phyloP scores from a whole-genome alignment of 2,329 filamentous ascomycete genomes.

The Dendryphion nanum region DNA sequence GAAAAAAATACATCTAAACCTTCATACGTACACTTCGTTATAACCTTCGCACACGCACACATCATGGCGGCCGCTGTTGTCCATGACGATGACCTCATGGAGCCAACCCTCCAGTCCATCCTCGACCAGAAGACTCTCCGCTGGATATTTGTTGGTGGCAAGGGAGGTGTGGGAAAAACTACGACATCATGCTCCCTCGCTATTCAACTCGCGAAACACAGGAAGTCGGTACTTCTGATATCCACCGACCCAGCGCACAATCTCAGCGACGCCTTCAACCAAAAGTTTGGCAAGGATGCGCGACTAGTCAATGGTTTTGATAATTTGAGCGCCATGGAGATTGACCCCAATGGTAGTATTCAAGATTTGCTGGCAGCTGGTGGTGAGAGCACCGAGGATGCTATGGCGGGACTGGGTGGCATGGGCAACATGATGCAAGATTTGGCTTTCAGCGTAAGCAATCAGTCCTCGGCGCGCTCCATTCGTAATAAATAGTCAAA shows the following conservation, averaged over 20 bases:
- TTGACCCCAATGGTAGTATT: constrained; percentile 96
- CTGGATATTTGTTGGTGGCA: constrained; percentile 99
- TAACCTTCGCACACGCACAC: no score
- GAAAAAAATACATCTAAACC: no score
- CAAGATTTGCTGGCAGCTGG: constrained; percentile 85
- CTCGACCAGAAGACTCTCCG: constrained; percentile 92
- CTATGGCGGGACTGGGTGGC: constrained; percentile 63
- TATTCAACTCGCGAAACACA: constrained; percentile 92
- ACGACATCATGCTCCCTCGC: constrained; percentile 99
- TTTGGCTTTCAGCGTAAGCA: constrained; percentile 82
- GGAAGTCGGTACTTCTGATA: constrained; percentile 94
- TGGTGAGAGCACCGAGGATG: constrained; percentile 69
- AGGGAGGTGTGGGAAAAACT: constrained; percentile 97
- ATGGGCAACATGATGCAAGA: constrained; percentile 99
- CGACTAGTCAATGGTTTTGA: constrained; percentile 87
- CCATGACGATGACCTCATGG: constrained; percentile 67
- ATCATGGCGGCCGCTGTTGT: constrained; percentile 40
- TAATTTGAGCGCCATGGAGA: constrained; percentile 97
- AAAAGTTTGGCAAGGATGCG: constrained; percentile 99
- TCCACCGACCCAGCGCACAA: constrained; percentile 99
- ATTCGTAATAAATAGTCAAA: neutral
- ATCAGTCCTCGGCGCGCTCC: no score
- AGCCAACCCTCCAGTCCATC: constrained; percentile 90
- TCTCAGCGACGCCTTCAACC: constrained; percentile 93
- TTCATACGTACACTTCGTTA: no score